These are phyloP conservation scores for Xylariaceae sp. DNA, from an alignment of 2,329 filamentous ascomycete genomes.

Conservation along the genomic window DNA sequence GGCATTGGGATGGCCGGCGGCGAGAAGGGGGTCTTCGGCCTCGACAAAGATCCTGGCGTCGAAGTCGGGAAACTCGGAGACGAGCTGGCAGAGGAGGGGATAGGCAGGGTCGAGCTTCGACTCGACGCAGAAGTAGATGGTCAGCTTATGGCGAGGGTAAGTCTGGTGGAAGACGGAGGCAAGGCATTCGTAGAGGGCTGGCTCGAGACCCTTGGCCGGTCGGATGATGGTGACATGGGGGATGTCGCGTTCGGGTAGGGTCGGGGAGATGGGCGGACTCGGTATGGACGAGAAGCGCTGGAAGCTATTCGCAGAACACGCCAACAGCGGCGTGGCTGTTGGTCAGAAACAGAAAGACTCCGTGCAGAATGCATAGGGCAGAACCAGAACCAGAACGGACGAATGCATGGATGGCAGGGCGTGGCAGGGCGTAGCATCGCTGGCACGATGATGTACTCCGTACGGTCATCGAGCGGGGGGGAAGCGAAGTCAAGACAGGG, in stretches of 20 bases:
- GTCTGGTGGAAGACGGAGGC: slow-evolving; percentile 76
- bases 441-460: too few species aligned
- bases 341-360: neutral
- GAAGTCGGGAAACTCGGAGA: slow-evolving; percentile 65
- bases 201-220: slow-evolving; percentile 88
- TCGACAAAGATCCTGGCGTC: slow-evolving; percentile 75
- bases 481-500: neutral
- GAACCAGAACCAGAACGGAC: neutral
- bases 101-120: slow-evolving; percentile 70
- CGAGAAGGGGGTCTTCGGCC: slow-evolving; percentile 69
- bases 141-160: slow-evolving; percentile 72
- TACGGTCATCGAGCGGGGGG: neutral
- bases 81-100: slow-evolving; percentile 63
- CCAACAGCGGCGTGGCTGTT: neutral
- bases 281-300: slow-evolving; percentile 48
- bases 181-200: slow-evolving; percentile 85
- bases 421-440: too few species aligned
- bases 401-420: neutral
- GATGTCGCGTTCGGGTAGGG: slow-evolving; percentile 48
- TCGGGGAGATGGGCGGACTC: slow-evolving; percentile 46
- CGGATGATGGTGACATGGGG: slow-evolving; percentile 88
- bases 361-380: too few species aligned
- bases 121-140: slow-evolving; percentile 77
- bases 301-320: slow-evolving; percentile 38
- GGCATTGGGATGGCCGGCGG: slow-evolving; percentile 44